These are phyloP conservation scores for Heliocybe sulcata DNA, from an alignment of 1,284 basidiomycete species.

Conservation along the genomic window DNA sequence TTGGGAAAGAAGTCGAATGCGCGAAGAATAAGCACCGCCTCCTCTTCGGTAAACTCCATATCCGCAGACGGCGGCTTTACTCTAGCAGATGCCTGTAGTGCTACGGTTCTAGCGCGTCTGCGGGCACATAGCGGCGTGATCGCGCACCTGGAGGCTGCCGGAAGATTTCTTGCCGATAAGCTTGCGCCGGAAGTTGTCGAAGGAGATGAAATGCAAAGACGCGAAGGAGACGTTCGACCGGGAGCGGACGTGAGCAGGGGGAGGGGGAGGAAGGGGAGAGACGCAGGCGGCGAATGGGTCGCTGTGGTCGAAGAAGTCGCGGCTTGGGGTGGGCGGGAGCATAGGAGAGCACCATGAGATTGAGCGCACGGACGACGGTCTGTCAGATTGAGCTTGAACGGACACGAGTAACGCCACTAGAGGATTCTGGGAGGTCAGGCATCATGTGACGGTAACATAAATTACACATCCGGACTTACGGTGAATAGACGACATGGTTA, in stretches of 20 bases:
- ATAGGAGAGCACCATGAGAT: background rate
- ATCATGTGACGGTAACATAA: background rate
- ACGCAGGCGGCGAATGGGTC: background rate
- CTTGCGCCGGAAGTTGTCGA: background rate
- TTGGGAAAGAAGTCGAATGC: background rate
- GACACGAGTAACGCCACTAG: background rate
- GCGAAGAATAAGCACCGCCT: background rate
- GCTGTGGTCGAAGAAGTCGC: background rate
- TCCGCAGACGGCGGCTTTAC: background rate
- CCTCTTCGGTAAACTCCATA: background rate
- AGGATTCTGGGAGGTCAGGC: background rate
- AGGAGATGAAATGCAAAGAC: background rate
- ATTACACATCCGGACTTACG: background rate
- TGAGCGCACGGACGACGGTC: background rate
- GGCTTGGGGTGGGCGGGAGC: background rate
- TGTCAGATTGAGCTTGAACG: background rate
- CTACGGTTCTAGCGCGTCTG: no score
- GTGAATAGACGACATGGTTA: background rate
- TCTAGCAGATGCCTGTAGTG: no score
- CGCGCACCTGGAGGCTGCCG: background rate
- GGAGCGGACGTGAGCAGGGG: background rate
- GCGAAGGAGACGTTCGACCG: background rate
- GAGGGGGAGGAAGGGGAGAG: background rate
- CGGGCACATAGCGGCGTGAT: background rate
- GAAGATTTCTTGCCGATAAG: background rate